Evolutionary conservation across 2,329 filamentous ascomycete genomes (phyloP), one percentile per base, ranked within the genome.

Genomic region (Aspergillus alliaceus): DNA sequence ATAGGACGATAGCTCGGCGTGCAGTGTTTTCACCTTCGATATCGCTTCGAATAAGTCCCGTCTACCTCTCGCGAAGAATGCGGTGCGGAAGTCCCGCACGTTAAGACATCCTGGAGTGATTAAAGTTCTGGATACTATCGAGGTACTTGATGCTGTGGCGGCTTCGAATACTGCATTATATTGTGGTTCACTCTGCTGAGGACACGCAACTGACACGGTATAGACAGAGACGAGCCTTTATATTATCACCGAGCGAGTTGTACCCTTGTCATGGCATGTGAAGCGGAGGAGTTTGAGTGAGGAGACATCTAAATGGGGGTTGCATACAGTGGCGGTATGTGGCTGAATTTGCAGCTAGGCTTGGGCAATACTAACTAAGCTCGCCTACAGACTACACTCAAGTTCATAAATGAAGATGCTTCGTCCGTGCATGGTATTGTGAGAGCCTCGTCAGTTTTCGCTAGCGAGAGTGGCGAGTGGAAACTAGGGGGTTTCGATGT

Each of bases 21-120:
- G 95, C 78, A 97, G 92, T 78, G 93, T 99, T 64, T 96, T 99
- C 78, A 91, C 92, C 65, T 99, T 99, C 80, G 93, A 99, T 73
- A 84, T 96, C 55, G 83, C 84, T 58, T 81, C 89, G 57, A 93
- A 96, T 74, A 91, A 87, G 73, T 87, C 90, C 42, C 87, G 88
- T 54, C 78, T 97, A 22, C 90, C 93, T 39, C 84, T 99, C 53
- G 95, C 95, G 53, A 91, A 88, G 76, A 99, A 99, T 79, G 92
- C 93, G 44, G 83, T 97, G 64, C 91, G 93, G 72, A 99, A 98
- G 78, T 84, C 96, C 62, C 88, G 93, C 64, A 99, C 93, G 2
- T 79, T 99, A 68, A 86, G 95, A 66, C 95, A 99, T 75, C 95
- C 95, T 0, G 95, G 95, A 49, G 91, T 99, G 25, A 88, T 99